Evolutionary conservation across 2,329 filamentous ascomycete species (phyloP), one percentile per base, ranked within the genome.

Genomic region (Cadophora sp.): DNA sequence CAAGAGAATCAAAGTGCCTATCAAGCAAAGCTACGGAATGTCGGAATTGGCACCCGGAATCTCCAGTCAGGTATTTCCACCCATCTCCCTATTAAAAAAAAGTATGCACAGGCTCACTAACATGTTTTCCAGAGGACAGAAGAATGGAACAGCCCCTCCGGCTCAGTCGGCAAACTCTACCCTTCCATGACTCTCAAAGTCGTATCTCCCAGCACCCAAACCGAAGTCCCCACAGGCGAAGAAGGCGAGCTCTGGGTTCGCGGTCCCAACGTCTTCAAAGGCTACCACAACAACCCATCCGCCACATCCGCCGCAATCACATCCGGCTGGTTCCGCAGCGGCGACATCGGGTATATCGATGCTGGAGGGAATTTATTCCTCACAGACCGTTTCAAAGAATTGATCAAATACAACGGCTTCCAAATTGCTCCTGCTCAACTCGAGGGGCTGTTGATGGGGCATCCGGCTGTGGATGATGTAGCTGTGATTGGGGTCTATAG

Each of bases 11-110:
- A 87, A 87, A 61, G 83, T 95, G 30, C 89, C 89, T 4, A 87
- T 96, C 70, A 97, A 96, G 82, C 94, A 97, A 79, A 94, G 91
- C 22, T 97, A 96, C 76, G 94, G 94, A 0, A 84, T 97, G 14
- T 92, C 88, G 9, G 94, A 97, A 81, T 95, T 92, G n/a, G 89
- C 89, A 39, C 93, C 94, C 0, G 89, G 87, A 1, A 91, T 92
- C 0, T 88, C 92, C 27, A 51, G 22, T 30, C 48, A 51, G 22
- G 48, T 51, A 51, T 27, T 2, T 13, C 1, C 16, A 14, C 48
- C 22, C 20, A 1, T 27, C 11, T 24, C 7, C 36, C 36, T 9
- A 7, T 2, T 13, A 11, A 7, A 39, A 2, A 2, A 7, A 39
- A 39, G 11, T 39, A 9, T 9, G 11, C 7, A 4, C 13, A 16